A percentile compares a stretch with the other conserved stretches of the same genome.
Conservation (phyloP, 2,329 filamentous ascomycete genomes). For the Meredithiella fracta region DNA sequence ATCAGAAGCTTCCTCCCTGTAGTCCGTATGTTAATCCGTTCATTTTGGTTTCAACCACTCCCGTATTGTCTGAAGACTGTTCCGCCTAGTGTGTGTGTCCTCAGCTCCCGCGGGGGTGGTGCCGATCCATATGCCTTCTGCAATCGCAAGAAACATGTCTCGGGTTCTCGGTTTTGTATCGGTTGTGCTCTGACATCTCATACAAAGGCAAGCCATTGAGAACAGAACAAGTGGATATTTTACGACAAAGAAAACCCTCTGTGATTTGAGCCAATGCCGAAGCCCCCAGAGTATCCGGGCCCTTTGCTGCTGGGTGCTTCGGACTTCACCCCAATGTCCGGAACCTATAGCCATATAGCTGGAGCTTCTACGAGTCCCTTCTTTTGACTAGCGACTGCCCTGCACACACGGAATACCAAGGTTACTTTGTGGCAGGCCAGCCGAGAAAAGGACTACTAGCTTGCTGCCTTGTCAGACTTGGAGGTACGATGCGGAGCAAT, state of each 20-base stretch:
- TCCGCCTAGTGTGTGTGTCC: background rate
- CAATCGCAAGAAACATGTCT: constrained; percentile 3
- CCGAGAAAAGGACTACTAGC: background rate
- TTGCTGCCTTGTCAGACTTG: background rate
- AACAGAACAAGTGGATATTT: no score
- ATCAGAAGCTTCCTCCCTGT: no score
- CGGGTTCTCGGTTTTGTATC: constrained; percentile 7
- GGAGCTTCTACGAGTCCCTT: background rate
- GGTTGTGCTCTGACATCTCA: background rate
- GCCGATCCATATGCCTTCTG: background rate
- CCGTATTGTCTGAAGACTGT: background rate
- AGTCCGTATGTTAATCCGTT: no score
- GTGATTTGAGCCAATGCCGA: background rate
- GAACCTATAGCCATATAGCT: background rate
- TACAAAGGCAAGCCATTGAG: background rate
- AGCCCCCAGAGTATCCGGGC: background rate
- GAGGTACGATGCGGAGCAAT: background rate
- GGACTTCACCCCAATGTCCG: constrained; percentile 11
- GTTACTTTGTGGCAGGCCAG: background rate
- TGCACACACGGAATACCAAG: background rate
- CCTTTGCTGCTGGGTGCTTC: background rate
- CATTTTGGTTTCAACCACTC: no score
- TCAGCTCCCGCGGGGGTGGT: background rate
- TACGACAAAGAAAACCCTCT: background rate
- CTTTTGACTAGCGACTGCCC: background rate